Conservation (phyloP, 768 basidiomycete genomes). For the Termitomyces sp. region DNA sequence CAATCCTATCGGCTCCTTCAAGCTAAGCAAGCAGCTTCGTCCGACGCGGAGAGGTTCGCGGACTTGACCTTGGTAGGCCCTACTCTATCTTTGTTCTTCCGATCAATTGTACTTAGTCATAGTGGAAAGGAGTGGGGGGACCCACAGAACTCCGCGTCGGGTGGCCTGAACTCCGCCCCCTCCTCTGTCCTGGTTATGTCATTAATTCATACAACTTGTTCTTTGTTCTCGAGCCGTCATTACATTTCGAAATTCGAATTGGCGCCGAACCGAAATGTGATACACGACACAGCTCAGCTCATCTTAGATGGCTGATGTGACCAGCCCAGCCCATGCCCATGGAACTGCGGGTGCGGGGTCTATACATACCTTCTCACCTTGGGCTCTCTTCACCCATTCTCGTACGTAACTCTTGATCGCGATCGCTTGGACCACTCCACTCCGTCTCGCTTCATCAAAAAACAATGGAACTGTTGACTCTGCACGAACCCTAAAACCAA, state of each 20-base stretch:
- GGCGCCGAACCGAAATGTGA: neutral
- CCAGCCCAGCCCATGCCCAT: no score
- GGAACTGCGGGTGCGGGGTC: no score
- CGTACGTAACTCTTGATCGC: neutral
- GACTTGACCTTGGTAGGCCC: no score
- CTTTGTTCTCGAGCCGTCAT: neutral
- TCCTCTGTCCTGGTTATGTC: neutral
- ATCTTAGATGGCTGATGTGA: no score
- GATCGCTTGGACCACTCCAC: no score
- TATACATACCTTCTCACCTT: neutral
- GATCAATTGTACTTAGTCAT: neutral
- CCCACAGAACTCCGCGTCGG: neutral
- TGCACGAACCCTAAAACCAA: no score
- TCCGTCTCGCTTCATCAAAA: no score
- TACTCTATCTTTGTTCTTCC: neutral
- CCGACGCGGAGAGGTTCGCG: neutral
- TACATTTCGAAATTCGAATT: no score
- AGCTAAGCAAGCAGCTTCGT: neutral
- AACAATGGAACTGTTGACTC: no score
- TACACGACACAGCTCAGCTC: neutral
- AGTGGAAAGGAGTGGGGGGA: no score
- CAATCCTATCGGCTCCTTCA: neutral
- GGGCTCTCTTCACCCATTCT: neutral
- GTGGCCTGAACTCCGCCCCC: neutral
- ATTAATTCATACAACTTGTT: neutral